Conservation (phyloP, 1,284 basidiomycete genomes). For the Rhodotorula sp. region DNA sequence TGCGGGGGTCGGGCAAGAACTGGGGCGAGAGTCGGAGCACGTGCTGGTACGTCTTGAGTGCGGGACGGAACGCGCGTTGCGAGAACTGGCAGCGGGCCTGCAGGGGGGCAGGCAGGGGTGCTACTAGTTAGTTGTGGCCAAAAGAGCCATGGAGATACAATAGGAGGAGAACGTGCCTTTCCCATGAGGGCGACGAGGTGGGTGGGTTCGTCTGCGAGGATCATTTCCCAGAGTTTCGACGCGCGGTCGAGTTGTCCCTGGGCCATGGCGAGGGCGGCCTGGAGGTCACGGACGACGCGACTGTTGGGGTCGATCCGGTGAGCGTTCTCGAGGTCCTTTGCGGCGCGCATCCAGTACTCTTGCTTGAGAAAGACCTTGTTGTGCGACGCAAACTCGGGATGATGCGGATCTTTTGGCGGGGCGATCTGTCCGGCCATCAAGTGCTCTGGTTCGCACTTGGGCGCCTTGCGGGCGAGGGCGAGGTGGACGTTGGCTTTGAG, state of each 20-base stretch:
- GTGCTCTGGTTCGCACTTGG: slow-evolving; percentile 68
- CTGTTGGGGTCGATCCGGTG: slow-evolving; percentile 36
- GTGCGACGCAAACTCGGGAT: slow-evolving; percentile 22
- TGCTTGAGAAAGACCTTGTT: slow-evolving; percentile 57
- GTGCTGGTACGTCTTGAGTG: slow-evolving; percentile 78
- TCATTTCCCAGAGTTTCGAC: slow-evolving; percentile 71
- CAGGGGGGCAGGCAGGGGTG: neutral
- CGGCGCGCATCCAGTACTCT: slow-evolving; percentile 60
- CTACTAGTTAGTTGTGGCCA: neutral
- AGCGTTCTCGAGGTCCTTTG: slow-evolving; percentile 37
- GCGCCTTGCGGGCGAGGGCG: slow-evolving; percentile 71
- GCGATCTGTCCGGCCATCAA: slow-evolving; percentile 55
- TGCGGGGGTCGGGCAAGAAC: slow-evolving; percentile 81
- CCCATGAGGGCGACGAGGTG: slow-evolving; percentile 77
- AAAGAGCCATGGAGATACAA: slow-evolving; percentile 23
- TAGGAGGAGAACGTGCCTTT: slow-evolving; percentile 55
- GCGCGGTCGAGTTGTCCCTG: slow-evolving; percentile 60
- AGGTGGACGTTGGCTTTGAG: slow-evolving; percentile 80
- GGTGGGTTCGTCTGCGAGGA: slow-evolving; percentile 72
- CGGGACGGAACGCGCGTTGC: slow-evolving; percentile 68
- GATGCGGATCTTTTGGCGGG: slow-evolving; percentile 24
- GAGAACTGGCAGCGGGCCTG: slow-evolving; percentile 80
- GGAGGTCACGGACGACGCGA: slow-evolving; percentile 16
- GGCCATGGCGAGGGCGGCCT: slow-evolving; percentile 26
- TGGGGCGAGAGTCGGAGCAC: slow-evolving; percentile 71